Percentiles rank a stretch among this genome's conserved stretches.
Evolutionary conservation across 2,329 filamentous ascomycete genomes (phyloP).

Genomic region (Fusarium xyrophilum): DNA sequence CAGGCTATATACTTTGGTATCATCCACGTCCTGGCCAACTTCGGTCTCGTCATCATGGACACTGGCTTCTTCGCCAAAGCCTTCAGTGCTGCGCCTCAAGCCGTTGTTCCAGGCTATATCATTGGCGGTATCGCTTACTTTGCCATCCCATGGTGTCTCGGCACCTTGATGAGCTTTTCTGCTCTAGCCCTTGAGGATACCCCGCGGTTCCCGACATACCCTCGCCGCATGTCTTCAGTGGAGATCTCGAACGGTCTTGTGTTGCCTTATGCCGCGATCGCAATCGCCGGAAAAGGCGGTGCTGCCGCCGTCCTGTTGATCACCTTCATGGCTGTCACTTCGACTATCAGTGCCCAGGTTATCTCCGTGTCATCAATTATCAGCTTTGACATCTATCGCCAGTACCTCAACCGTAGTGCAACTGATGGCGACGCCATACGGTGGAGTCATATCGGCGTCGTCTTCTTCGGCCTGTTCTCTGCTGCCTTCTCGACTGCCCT

Average conservation of each 20-base stretch:
- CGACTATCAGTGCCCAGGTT: constrained; percentile 58
- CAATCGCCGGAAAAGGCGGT: constrained; percentile 73
- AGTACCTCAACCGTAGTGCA: constrained; percentile 55
- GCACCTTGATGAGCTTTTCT: constrained; percentile 57
- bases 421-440: constrained; percentile 58
- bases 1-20: constrained; percentile 59
- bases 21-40: constrained; percentile 56
- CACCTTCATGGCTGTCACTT: constrained; percentile 80
- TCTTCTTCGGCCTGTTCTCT: constrained; percentile 59
- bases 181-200: constrained; percentile 57
- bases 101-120: constrained; percentile 60
- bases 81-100: constrained; percentile 55
- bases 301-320: constrained; percentile 72
- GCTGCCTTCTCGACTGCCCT: constrained; percentile 60
- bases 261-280: constrained; percentile 72
- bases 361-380: constrained; percentile 62
- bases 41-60: constrained; percentile 62
- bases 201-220: constrained; percentile 61
- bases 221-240: constrained; percentile 60
- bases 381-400: constrained; percentile 60
- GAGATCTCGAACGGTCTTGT: constrained; percentile 74
- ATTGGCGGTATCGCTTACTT: constrained; percentile 62
- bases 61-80: constrained; percentile 62
- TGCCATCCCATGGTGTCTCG: constrained; percentile 60
- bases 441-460: constrained; percentile 59